Conservation (phyloP, 179 eudicot species). For the Amaranthus tricolor region DNA sequence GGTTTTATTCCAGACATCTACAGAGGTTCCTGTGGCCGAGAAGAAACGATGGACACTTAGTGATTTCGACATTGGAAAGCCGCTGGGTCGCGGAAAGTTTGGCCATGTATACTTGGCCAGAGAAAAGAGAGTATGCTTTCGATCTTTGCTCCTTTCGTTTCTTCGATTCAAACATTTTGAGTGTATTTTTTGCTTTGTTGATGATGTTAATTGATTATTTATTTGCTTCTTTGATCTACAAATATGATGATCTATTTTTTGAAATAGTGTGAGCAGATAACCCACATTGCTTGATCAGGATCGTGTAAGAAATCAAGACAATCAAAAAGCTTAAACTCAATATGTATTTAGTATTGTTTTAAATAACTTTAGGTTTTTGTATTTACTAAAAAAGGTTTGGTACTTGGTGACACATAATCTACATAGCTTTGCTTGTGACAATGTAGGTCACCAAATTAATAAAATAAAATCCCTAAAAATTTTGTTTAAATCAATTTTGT, state of each 20-base stretch:
- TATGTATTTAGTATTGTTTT: no score
- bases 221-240: not conserved
- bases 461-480: no score
- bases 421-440: no score
- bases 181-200: not conserved
- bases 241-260: not conserved
- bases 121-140: slow-evolving; percentile 60
- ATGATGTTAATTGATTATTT: not conserved
- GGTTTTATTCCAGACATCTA: slow-evolving; percentile 37
- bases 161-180: not conserved
- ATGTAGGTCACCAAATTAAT: no score
- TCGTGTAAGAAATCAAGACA: no score
- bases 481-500: no score
- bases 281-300: no score
- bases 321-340: no score
- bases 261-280: no score
- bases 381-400: no score
- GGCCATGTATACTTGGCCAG: slow-evolving; percentile 76
- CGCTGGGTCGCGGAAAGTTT: slow-evolving; percentile 76
- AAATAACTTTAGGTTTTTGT: no score
- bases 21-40: slow-evolving; percentile 50
- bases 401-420: no score
- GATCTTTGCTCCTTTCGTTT: not conserved
- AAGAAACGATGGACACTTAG: slow-evolving; percentile 62
- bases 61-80: slow-evolving; percentile 76